Conservation (phyloP, 805 yeast genomes). For the Kazachstania psychrophila region DNA sequence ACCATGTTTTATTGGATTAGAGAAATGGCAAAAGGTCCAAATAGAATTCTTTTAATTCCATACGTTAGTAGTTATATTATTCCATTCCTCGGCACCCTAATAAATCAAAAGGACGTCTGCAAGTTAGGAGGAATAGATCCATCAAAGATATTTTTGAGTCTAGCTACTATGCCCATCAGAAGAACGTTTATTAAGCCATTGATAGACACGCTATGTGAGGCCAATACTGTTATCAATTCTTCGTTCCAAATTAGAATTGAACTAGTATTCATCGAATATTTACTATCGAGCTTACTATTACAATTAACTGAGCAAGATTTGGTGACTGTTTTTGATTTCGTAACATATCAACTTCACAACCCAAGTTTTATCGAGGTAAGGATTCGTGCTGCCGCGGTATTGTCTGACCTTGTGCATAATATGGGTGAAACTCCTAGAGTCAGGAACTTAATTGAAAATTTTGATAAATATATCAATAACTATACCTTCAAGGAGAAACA, state of each 20-base stretch:
- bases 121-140: slow-evolving; percentile 57
- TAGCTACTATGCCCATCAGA: slow-evolving; percentile 42
- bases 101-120: slow-evolving; percentile 70
- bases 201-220: slow-evolving; percentile 1
- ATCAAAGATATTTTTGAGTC: slow-evolving; percentile 34
- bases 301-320: slow-evolving; percentile 42
- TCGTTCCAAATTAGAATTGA: slow-evolving; percentile 59
- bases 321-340: slow-evolving; percentile 39
- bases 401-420: slow-evolving; percentile 73
- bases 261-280: slow-evolving; percentile 59
- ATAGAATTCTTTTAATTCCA: slow-evolving; percentile 44
- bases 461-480: slow-evolving; percentile 27
- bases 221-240: slow-evolving; percentile 22
- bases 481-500: slow-evolving; percentile 24
- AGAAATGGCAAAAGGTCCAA: slow-evolving; percentile 44
- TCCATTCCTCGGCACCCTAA: slow-evolving; percentile 59
- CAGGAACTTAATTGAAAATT: slow-evolving; percentile 34
- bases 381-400: slow-evolving; percentile 57
- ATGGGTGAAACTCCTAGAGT: slow-evolving; percentile 35
- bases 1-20: slow-evolving; percentile 55
- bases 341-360: slow-evolving; percentile 41
- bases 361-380: slow-evolving; percentile 68
- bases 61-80: slow-evolving; percentile 44
- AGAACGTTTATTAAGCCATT: slow-evolving; percentile 8
- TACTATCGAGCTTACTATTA: slow-evolving; percentile 61